Evolutionary conservation across 2,329 filamentous ascomycete genomes (phyloP).

Genomic region (Biscogniauxia mediterranea): DNA sequence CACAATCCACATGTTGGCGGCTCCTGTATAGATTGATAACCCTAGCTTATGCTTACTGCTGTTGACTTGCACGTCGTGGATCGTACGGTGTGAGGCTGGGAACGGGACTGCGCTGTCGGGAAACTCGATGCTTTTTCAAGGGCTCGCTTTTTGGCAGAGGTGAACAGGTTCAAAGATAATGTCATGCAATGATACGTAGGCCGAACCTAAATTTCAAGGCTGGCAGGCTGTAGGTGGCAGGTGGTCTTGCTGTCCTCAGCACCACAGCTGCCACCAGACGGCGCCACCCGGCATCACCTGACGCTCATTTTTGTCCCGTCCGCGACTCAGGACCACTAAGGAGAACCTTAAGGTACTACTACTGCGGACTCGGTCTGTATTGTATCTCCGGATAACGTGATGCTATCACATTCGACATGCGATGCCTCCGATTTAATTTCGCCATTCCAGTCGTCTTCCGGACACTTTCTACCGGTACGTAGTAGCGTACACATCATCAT

Average conservation of each 20-base stretch:
- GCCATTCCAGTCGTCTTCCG: background rate
- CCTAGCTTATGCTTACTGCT: constrained; percentile 4
- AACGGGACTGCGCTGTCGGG: constrained; percentile 8
- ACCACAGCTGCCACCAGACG: background rate
- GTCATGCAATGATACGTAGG: constrained; percentile 16
- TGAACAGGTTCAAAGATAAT: constrained; percentile 18
- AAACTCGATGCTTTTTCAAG: constrained; percentile 13
- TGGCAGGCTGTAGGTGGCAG: constrained; percentile 4
- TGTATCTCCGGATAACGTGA: background rate
- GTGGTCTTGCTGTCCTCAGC: background rate
- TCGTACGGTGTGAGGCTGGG: constrained; percentile 3
- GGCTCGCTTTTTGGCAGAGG: constrained; percentile 11
- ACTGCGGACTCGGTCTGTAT: background rate
- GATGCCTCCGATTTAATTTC: background rate
- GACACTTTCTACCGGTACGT: background rate
- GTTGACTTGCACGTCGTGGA: constrained; percentile 3
- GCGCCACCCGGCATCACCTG: background rate
- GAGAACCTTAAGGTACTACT: no score
- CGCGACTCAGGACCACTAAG: no score
- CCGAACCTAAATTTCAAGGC: constrained; percentile 16
- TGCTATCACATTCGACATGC: background rate
- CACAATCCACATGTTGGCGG: constrained; percentile 78
- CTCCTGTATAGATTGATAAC: constrained; percentile 9
- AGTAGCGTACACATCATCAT: no score
- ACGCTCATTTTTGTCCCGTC: no score